These are phyloP conservation scores for Xerocomellus chrysenteron DNA, from an alignment of 768 basidiomycete species.

Conservation along the genomic window DNA sequence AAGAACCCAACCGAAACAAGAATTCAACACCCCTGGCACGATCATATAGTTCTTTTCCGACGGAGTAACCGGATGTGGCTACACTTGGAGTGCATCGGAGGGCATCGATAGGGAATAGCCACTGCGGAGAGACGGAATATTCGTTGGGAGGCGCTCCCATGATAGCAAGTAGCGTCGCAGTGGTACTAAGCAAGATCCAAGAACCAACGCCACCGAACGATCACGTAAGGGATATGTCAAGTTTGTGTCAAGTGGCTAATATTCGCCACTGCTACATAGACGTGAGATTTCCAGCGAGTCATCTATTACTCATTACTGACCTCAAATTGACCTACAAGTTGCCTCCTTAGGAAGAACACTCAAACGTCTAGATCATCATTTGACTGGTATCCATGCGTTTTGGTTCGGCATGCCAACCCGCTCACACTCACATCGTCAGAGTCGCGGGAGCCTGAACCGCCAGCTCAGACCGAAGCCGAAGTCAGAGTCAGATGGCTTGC, in stretches of 20 bases:
- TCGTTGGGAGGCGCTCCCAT: constrained; percentile 27
- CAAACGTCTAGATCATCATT: neutral
- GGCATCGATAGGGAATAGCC: constrained; percentile 66
- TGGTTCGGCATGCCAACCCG: neutral
- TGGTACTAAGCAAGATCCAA: neutral
- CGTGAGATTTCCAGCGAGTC: neutral
- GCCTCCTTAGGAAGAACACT: constrained; percentile 2
- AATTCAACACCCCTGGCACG: constrained; percentile 83
- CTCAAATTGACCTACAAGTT: constrained; percentile 10
- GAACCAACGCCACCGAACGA: constrained; percentile 24
- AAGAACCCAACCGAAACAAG: constrained; percentile 77
- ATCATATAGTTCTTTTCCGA: constrained; percentile 74
- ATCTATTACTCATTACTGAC: constrained; percentile 20
- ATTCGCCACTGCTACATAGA: neutral
- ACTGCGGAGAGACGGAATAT: constrained; percentile 48
- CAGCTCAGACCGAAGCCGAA: constrained; percentile 21
- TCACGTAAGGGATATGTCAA: constrained; percentile 23
- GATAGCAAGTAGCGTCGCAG: constrained; percentile 3
- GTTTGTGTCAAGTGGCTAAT: neutral
- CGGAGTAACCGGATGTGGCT: constrained; percentile 41
- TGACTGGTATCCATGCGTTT: neutral
- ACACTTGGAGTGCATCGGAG: constrained; percentile 59
- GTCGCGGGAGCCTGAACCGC: constrained; percentile 8
- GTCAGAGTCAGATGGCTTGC: constrained; percentile 14
- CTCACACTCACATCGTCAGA: neutral